Conservation (phyloP, 2,329 filamentous ascomycete genomes). For the Trichoderma oligosporum region DNA sequence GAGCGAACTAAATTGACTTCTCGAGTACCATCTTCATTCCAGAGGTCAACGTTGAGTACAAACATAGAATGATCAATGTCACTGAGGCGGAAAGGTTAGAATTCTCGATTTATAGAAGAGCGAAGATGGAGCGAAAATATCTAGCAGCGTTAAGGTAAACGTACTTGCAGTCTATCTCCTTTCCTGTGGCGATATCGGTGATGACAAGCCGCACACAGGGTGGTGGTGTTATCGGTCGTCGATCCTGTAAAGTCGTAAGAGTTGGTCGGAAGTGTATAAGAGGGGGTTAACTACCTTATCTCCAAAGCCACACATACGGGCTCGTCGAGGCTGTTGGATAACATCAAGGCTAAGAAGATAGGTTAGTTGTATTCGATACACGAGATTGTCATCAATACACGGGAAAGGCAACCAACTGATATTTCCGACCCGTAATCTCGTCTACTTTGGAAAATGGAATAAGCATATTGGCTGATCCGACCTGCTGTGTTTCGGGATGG, state of each 20-base stretch:
- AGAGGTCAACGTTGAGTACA: conserved; percentile 64
- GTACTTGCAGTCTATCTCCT: conserved; percentile 81
- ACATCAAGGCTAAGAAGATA: conserved; percentile 60
- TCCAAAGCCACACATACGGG: conserved; percentile 97
- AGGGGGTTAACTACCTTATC: conserved; percentile 68
- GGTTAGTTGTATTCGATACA: conserved; percentile 21
- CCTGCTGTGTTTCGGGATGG: conserved; percentile 4
- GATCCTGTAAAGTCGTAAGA: conserved; percentile 57
- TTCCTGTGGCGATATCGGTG: conserved; percentile 66
- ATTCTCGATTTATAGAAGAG: neutral
- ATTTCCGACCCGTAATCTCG: conserved; percentile 34
- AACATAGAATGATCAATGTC: conserved; percentile 41
- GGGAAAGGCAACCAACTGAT: conserved; percentile 33
- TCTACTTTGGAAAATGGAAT: conserved; percentile 35
- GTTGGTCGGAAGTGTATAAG: neutral
- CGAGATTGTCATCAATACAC: too few relatives aligned
- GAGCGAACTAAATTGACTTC: conserved; percentile 65
- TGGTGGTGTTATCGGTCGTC: conserved; percentile 90
- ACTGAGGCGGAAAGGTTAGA: conserved; percentile 23
- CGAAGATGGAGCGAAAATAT: neutral
- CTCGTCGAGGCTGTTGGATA: conserved; percentile 85
- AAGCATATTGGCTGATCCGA: conserved; percentile 23
- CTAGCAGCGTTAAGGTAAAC: conserved; percentile 29
- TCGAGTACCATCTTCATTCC: conserved; percentile 60
- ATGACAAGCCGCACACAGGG: conserved; percentile 85